These are phyloP conservation scores for Meira nashicola DNA, from an alignment of 1,284 basidiomycete genomes.

Conservation along the genomic window DNA sequence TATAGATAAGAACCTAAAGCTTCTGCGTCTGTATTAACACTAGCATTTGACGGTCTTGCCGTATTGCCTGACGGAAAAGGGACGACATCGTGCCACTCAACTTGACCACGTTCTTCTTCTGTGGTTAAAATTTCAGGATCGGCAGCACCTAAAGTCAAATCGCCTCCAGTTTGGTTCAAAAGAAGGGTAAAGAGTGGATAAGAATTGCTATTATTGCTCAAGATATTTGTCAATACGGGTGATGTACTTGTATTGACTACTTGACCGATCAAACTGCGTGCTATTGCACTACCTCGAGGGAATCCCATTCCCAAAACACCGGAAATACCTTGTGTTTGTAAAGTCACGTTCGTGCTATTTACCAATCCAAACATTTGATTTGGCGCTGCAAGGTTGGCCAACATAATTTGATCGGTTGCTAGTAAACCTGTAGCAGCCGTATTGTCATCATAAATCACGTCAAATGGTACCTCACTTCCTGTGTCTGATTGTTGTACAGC, in stretches of 20 bases:
- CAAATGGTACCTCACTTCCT: constrained; percentile 16
- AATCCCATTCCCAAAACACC: constrained; percentile 55
- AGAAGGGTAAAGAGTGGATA: constrained; percentile 30
- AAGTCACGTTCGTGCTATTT: constrained; percentile 52
- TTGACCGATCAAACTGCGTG: constrained; percentile 15
- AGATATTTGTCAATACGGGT: constrained; percentile 19
- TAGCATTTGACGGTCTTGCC: constrained; percentile 14
- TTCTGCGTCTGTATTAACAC: constrained; percentile 21
- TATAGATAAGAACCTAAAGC: constrained; percentile 61
- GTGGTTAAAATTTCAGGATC: constrained; percentile 20
- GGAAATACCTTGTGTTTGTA: constrained; percentile 51
- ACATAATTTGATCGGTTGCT: constrained; percentile 18
- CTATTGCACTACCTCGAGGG: constrained; percentile 38
- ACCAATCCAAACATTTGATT: constrained; percentile 29
- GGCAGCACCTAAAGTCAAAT: constrained; percentile 25
- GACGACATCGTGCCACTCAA: constrained; percentile 31
- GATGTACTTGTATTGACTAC: constrained; percentile 8
- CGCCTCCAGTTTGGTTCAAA: constrained; percentile 15
- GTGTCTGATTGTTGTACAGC: not conserved
- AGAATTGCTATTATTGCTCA: constrained; percentile 17
- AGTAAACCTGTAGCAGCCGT: constrained; percentile 18
- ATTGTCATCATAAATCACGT: constrained; percentile 20
- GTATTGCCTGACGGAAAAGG: constrained; percentile 29
- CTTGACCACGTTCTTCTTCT: constrained; percentile 8
- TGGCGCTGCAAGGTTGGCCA: constrained; percentile 16